phyloP scores from a whole-genome alignment of 2,329 filamentous ascomycete genomes.

The Colletotrichum tropicicola region DNA sequence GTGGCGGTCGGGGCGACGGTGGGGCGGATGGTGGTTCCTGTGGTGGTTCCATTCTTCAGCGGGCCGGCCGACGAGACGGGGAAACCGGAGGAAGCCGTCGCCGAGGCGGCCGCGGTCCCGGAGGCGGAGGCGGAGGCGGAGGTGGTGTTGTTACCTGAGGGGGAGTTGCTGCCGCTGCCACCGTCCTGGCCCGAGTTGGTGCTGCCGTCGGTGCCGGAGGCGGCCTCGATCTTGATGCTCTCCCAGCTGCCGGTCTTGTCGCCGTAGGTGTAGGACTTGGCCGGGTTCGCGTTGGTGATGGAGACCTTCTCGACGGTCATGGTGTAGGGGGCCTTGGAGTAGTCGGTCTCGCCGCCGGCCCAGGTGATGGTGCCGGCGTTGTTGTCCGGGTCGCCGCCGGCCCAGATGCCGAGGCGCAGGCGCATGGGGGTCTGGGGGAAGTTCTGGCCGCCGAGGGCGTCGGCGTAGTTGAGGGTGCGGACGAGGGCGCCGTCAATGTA shows the following conservation, averaged over 20 bases:
- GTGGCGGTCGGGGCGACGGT: conserved; percentile 5
- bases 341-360: conserved; percentile 58
- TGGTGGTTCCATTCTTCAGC: conserved; percentile 2
- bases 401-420: conserved; percentile 55
- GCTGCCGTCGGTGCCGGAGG: background rate
- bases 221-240: conserved; percentile 34
- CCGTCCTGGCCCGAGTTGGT: conserved; percentile 28
- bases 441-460: conserved; percentile 56
- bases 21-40: conserved; percentile 1
- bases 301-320: conserved; percentile 62
- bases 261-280: conserved; percentile 43
- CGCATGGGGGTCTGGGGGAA: conserved; percentile 69
- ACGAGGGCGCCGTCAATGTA: conserved; percentile 64
- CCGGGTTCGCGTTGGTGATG: conserved; percentile 50
- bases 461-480: conserved; percentile 57
- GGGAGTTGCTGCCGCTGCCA: too few relatives aligned
- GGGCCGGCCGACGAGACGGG: conserved; percentile 2
- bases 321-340: conserved; percentile 56
- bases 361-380: conserved; percentile 56
- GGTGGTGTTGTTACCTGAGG: background rate
- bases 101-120: background rate
- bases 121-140: background rate
- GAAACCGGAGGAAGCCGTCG: conserved; percentile 9
- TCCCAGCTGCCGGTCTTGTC: conserved; percentile 35
- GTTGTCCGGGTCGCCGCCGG: conserved; percentile 48